Base-by-base conservation (phyloP, 495 filamentous ascomycete species). In the Letharia lupina region DNA sequence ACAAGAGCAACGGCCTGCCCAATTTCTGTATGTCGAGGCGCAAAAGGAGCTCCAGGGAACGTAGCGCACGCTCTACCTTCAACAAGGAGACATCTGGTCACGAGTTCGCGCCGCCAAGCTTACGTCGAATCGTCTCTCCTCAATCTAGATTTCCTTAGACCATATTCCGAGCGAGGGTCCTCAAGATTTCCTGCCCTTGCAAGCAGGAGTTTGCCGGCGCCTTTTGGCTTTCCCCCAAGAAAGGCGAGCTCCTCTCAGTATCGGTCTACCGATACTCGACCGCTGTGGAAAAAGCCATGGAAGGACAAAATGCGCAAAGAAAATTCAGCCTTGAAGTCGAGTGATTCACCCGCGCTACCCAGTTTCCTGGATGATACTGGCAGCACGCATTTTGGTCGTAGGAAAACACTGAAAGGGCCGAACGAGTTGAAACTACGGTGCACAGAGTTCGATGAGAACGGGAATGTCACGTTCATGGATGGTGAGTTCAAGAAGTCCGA, bases 401-500 rank as follows among this genome's bases (percentile, higher is more conserved):
- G 81, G 33, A 75, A 91, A 61, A 81, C 84, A 31, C 82, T 84
- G 9, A 93, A 90, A 75, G 84, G 89, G 2, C 84, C 87, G 12
- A 88, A 92, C 67, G 91, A 96, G 75, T 81, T 90, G 45, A 85
- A 88, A 67, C 76, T 98, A 70, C 83, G 94, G 64, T 98, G 94
- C 72, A 98, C 94, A 1, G 94, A 98, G 76, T 90, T 98, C 69
- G 92, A 97, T 70, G 87, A 87, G 69, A 88, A 90, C 71, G 94
- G 94, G n/a, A 87, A 96, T 65, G 91, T 96, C 47, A 94, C 91
- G n/a, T 81, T 96, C 59, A 87, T 96, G 13, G 94, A 92, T 75
- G 93, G 93, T 61, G 94, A 98, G 75, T 96, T 96, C 75, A 93
- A 93, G 77, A 98, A 98, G 81, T 90, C 84, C 68, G 94, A 98